phyloP scores from a whole-genome alignment of 345 rosid genomes.

The Erucastrum elatum region DNA sequence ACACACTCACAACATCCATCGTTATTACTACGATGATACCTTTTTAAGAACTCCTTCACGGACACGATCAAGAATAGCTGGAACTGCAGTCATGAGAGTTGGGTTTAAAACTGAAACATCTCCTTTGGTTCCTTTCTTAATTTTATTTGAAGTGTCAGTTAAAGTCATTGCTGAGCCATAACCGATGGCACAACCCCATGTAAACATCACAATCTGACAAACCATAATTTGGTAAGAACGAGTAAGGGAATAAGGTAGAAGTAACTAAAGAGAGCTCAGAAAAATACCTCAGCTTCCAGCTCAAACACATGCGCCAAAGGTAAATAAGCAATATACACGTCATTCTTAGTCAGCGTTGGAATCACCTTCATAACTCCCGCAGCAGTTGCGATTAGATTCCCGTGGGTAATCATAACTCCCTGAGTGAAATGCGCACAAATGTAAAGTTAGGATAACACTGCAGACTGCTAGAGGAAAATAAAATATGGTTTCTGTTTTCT shows the following conservation, averaged over 20 bases:
- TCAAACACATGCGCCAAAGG: conserved; percentile 97
- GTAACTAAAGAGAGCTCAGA: neutral
- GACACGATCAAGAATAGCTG: conserved; percentile 83
- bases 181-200: conserved; percentile 78
- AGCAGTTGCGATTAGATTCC: conserved; percentile 75
- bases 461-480: neutral
- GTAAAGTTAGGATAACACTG: conserved; percentile 21
- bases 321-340: conserved; percentile 76
- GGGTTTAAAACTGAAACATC: conserved; percentile 81
- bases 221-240: conserved; percentile 32
- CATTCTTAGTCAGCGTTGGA: conserved; percentile 55
- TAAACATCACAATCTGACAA: conserved; percentile 62
- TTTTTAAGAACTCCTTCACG: conserved; percentile 80
- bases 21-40: conserved; percentile 41
- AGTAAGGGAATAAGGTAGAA: conserved; percentile 8
- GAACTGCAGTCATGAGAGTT: conserved; percentile 87
- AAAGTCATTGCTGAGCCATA: conserved; percentile 83
- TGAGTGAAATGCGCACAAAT: conserved; percentile 37
- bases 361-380: conserved; percentile 76
- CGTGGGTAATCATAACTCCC: conserved; percentile 96
- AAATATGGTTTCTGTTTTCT: neutral
- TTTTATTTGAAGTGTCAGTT: conserved; percentile 79
- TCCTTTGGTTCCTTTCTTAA: conserved; percentile 88
- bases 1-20: neutral
- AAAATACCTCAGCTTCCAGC: conserved; percentile 81